Percentiles rank a stretch among this genome's conserved stretches.
Evolutionary conservation across 345 rosid genomes (phyloP).

Genomic region (Heritiera littoralis): DNA sequence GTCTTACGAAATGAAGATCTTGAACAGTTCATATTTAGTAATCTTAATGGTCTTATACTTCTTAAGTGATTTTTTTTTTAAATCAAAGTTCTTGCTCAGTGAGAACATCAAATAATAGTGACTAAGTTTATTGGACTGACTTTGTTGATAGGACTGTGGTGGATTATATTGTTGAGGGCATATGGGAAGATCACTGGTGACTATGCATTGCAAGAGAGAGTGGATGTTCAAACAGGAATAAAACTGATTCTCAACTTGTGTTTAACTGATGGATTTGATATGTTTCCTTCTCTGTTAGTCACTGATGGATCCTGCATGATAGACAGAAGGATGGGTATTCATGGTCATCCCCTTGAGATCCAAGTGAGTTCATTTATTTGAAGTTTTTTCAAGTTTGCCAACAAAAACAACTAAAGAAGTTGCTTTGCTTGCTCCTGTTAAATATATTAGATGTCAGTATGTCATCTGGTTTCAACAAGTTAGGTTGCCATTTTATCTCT

Average conservation of each 20-base stretch:
- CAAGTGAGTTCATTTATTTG: conserved; percentile 53
- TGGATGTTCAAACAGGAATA: conserved; percentile 88
- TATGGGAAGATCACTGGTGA: conserved; percentile 87
- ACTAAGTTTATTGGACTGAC: background rate
- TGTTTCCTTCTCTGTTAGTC: conserved; percentile 84
- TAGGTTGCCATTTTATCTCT: background rate
- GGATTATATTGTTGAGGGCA: conserved; percentile 85
- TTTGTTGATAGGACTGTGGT: conserved; percentile 69
- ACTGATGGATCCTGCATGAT: conserved; percentile 96
- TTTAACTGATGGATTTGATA: conserved; percentile 83
- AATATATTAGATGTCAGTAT: background rate
- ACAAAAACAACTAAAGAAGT: background rate
- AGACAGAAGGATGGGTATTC: conserved; percentile 88
- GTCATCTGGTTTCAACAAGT: background rate
- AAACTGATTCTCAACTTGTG: conserved; percentile 73
- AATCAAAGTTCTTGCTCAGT: background rate
- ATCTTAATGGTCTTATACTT: background rate
- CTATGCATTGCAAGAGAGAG: conserved; percentile 75
- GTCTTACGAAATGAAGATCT: background rate
- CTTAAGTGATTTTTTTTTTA: background rate
- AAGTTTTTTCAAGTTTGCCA: background rate
- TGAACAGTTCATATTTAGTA: background rate
- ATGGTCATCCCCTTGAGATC: conserved; percentile 93
- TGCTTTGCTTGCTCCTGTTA: background rate
- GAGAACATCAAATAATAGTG: background rate